Conservation (phyloP, 257 asterid genomes). For the Penstemon barbatus region DNA sequence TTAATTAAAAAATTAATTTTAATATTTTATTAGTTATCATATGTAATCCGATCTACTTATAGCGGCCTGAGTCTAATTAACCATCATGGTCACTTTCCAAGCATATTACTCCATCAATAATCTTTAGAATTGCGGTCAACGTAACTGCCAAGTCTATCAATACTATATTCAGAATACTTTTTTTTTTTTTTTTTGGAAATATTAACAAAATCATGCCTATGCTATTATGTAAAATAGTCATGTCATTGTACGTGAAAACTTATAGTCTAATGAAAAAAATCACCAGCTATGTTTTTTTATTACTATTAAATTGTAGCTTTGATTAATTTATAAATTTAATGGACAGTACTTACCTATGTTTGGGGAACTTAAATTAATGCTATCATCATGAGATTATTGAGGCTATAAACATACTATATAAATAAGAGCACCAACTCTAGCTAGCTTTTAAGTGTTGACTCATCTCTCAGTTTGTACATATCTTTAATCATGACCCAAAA, state of each 20-base stretch:
- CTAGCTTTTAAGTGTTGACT: constrained; percentile 36
- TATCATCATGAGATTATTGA: constrained; percentile 39
- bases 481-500: constrained; percentile 45
- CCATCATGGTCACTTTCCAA: too few species aligned
- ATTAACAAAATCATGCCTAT: background rate
- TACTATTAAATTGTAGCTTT: background rate
- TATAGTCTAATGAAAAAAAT: background rate
- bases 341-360: constrained; percentile 28
- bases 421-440: constrained; percentile 17
- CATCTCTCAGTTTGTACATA: constrained; percentile 29
- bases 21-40: too few species aligned
- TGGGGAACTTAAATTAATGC: constrained; percentile 40
- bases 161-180: too few species aligned
- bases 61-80: too few species aligned
- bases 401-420: background rate
- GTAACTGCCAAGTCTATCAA: too few species aligned
- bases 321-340: background rate
- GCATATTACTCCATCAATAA: too few species aligned
- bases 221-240: background rate
- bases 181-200: too few species aligned
- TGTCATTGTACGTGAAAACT: background rate
- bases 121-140: too few species aligned
- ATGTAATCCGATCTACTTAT: too few species aligned
- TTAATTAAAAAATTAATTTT: too few species aligned
- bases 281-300: background rate